Evolutionary conservation across 1,284 basidiomycete species (phyloP), one percentile per base, ranked within the genome.

Genomic region (Meira miltonrushii): DNA sequence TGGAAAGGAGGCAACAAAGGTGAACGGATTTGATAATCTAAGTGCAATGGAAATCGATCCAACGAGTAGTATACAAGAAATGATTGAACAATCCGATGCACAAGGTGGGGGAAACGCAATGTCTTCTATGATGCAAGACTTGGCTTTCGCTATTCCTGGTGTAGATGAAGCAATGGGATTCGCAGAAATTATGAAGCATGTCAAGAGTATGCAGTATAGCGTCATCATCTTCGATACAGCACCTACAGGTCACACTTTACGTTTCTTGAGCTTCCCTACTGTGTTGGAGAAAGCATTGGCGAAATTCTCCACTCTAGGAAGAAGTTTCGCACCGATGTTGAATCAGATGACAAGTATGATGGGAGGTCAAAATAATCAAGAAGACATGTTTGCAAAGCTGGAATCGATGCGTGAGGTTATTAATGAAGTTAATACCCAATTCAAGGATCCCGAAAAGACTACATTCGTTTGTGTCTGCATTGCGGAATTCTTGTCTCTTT

Each of bases 161-260:
- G 94, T 99, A 1, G 94, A 99, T 77, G 94, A 99, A 80, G 94
- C 94, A 2, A 98, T 99, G 94, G 94, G 92, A 61, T 99, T 99
- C 72, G 95, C 94, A 0, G 94, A 99, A 80, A 95, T 99, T 80
- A 99, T 98, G 95, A 98, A 98, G 85, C 93, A 97, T 79, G 95
- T 99, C 80, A 97, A 98, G 81, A 95, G 91, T n/a, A 97, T 98
- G 94, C 87, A 97, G 81, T 99, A 95, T 82, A 93, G 91, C 21
- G 91, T 95, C 59, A 97, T 99, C 75, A 93, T 99, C 28, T 99
- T 99, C 75, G 94, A 99, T 79, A 99, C 94, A 0, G 94, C 94
- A 40, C 94, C 94, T 1, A 99, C 94, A 7, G 95, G 94, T 2
- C 94, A 99, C 80, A 99, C 94, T 0, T 84, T 98, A 5, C 91